Percentiles rank a stretch among this genome's conserved stretches.
Conservation (phyloP, 106 monocot species). For the Acorus calamus region DNA sequence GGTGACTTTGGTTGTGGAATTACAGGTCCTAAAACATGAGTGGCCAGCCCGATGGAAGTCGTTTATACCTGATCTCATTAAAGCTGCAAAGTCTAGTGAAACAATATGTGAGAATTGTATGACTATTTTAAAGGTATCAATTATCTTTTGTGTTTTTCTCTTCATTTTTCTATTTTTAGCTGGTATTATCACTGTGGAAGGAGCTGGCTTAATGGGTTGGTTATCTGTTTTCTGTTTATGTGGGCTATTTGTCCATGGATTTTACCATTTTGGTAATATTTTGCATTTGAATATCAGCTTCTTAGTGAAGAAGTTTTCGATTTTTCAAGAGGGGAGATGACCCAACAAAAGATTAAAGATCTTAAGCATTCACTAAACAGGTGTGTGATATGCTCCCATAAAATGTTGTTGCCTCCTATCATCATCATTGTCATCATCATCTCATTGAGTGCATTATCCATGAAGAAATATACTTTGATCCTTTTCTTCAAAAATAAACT, state of each 20-base stretch:
- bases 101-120: slow-evolving; percentile 99
- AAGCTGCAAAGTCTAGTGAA: slow-evolving; percentile 92
- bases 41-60: slow-evolving; percentile 95
- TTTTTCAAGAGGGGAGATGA: slow-evolving; percentile 99
- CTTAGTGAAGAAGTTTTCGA: slow-evolving; percentile 99
- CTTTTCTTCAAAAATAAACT: too few relatives aligned
- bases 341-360: slow-evolving; percentile 93
- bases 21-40: slow-evolving; percentile 92
- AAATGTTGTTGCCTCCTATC: too few relatives aligned
- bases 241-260: too few relatives aligned
- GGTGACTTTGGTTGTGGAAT: neutral
- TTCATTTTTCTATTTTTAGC: too few relatives aligned
- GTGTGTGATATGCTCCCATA: slow-evolving; percentile 12
- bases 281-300: slow-evolving; percentile 43
- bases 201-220: too few relatives aligned
- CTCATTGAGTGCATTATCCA: too few relatives aligned
- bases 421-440: too few relatives aligned
- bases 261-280: neutral
- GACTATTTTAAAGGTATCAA: slow-evolving; percentile 82
- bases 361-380: slow-evolving; percentile 92
- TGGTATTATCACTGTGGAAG: too few relatives aligned
- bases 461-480: too few relatives aligned
- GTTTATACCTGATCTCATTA: slow-evolving; percentile 94
- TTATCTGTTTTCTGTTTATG: too few relatives aligned
- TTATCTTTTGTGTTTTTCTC: neutral